A percentile compares a stretch with the other conserved stretches of the same genome.
phyloP scores from a whole-genome alignment of 331 rosid species.

The Acacia concinna region DNA sequence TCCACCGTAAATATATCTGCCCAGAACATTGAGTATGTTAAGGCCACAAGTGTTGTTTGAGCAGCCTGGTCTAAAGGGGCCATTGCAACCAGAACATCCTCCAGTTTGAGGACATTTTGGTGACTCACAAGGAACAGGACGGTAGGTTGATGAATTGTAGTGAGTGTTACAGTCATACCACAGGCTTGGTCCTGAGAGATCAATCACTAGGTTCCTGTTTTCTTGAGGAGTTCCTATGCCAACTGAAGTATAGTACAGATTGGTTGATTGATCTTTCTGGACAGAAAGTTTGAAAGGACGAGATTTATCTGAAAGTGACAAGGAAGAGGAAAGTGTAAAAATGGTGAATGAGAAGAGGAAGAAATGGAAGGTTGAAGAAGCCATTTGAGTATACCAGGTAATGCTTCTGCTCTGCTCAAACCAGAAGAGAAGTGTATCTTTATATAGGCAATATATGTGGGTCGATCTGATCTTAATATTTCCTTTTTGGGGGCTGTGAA shows the following conservation, averaged over 20 bases:
- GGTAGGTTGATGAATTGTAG: conserved; percentile 32
- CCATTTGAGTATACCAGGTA: background rate
- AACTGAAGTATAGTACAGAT: conserved; percentile 18
- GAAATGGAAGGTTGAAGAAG: background rate
- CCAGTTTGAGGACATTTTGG: background rate
- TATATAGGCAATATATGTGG: background rate
- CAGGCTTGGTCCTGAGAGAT: conserved; percentile 21
- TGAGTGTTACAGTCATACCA: conserved; percentile 29
- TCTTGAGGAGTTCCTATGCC: conserved; percentile 32
- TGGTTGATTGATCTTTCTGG: conserved; percentile 28
- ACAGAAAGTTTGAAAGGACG: conserved; percentile 15
- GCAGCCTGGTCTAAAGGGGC: conserved; percentile 51
- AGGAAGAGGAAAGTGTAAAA: background rate
- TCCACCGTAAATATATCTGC: conserved; percentile 21
- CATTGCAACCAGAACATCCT: conserved; percentile 11
- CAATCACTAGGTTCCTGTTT: conserved; percentile 25
- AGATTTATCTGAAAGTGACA: background rate
- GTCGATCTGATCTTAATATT: too few species aligned
- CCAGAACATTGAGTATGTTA: conserved; percentile 8
- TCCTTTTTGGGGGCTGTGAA: background rate
- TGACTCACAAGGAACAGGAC: conserved; percentile 1
- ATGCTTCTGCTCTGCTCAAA: background rate
- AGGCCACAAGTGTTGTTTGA: conserved; percentile 41
- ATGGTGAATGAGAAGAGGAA: conserved; percentile 9
- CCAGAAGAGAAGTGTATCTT: background rate